phyloP scores from a whole-genome alignment of 768 basidiomycete species.

The Trametes cinnabarina region DNA sequence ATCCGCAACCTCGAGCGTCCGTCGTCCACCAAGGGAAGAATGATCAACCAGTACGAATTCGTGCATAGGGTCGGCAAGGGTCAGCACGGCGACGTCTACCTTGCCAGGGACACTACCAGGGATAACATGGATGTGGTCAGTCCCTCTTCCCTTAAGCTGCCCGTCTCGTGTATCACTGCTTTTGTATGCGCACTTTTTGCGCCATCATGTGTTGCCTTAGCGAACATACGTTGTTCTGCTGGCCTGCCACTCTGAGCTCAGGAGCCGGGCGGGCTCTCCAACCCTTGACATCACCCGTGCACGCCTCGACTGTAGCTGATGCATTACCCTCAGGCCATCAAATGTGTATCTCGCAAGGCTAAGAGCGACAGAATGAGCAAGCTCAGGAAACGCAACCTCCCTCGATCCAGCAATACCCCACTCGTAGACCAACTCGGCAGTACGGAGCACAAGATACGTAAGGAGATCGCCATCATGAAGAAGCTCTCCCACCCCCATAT shows the following conservation, averaged over 20 bases:
- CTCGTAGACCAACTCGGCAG: slow-evolving; percentile 68
- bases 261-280: slow-evolving; percentile 30
- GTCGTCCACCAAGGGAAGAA: slow-evolving; percentile 38
- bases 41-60: slow-evolving; percentile 87
- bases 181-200: no score
- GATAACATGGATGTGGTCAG: slow-evolving; percentile 43
- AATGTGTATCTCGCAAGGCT: slow-evolving; percentile 70
- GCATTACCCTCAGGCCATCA: slow-evolving; percentile 60
- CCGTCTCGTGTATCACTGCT: no score
- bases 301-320: not conserved
- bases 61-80: slow-evolving; percentile 77
- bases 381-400: slow-evolving; percentile 39
- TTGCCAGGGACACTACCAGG: slow-evolving; percentile 53
- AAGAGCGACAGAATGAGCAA: slow-evolving; percentile 61
- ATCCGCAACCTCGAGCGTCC: slow-evolving; percentile 30
- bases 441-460: slow-evolving; percentile 80
- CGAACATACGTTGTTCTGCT: no score
- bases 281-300: not conserved
- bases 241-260: no score
- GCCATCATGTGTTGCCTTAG: no score
- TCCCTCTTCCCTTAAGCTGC: no score
- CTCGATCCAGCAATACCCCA: slow-evolving; percentile 48
- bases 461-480: slow-evolving; percentile 99
- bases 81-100: slow-evolving; percentile 87
- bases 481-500: slow-evolving; percentile 89